Base-by-base conservation (phyloP, 2,329 filamentous ascomycete species). In the Pestalotiopsis sp. region DNA sequence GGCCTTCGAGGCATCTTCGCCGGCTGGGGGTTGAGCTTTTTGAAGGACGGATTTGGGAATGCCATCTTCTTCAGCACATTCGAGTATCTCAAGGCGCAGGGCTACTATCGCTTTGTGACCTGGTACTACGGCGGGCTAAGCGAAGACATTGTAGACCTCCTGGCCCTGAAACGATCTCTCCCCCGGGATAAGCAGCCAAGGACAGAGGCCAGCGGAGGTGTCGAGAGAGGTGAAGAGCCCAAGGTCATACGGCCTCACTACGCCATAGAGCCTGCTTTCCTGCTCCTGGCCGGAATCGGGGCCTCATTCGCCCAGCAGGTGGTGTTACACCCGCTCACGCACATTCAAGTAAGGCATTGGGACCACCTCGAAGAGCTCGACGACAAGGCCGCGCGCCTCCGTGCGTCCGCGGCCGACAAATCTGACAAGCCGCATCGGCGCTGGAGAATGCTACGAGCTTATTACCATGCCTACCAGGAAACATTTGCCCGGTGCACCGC, bases 1-100 rank as follows among this genome's bases (percentile, higher is more conserved):
- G 92, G 92, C 0, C 74, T 88, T 4, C 86, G 90, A 6, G 92
- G 92, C 24, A 87, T 94, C 39, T 94, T 93, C 73, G 91, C 91
- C 1, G 92, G 92, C 55, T 94, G 89, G 87, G 84, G 87, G 0
- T 78, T 94, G 1, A 90, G 88, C 0, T 85, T 94, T 55, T 74
- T 89, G 57, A 93, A 93, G 73, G 91, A 94, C 74, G 88, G 88
- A 35, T 78, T 92, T 5, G 91, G 91, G 13, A 88, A 86, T 65
- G 91, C 89, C 44, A 78, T 92, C 20, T 93, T 93, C 83, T 94
- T 94, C 78, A 88, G 86, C 72, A 88, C 87, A 0, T 94, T 94
- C 70, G 92, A 94, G 79, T 92, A 89, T 61, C 81, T 94, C 74
- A 94, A 94, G 76, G 90, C 89, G 11, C 92, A 94, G 75, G 84